phyloP scores from a whole-genome alignment of 345 rosid genomes.

The Rhodomyrtus tomentosa region DNA sequence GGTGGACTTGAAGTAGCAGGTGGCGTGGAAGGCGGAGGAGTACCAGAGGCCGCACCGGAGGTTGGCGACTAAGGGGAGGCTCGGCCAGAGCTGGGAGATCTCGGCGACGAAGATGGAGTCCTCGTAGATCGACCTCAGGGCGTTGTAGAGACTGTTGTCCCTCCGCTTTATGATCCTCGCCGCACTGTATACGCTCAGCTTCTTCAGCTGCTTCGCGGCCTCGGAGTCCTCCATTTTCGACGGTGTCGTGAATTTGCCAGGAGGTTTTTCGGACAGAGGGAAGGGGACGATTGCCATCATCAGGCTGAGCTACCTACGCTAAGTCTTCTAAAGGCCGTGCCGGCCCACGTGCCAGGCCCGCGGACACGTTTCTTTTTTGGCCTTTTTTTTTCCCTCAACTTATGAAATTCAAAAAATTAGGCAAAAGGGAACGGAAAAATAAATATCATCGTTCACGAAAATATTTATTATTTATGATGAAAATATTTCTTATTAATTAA shows the following conservation, averaged over 20 bases:
- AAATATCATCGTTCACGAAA: too few relatives aligned
- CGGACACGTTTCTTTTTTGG: not conserved
- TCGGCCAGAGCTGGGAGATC: slow-evolving; percentile 78
- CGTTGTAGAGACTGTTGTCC: slow-evolving; percentile 71
- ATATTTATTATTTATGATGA: too few relatives aligned
- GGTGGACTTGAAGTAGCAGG: slow-evolving; percentile 96
- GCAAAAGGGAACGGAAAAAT: too few relatives aligned
- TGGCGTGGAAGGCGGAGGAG: slow-evolving; percentile 41
- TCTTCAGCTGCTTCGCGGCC: slow-evolving; percentile 2
- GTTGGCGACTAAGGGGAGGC: slow-evolving; percentile 70
- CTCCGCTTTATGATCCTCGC: slow-evolving; percentile 62
- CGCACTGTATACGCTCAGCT: slow-evolving; percentile 72
- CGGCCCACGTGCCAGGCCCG: not conserved
- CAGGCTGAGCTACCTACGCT: not conserved
- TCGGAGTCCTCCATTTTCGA: slow-evolving; percentile 1
- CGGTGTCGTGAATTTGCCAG: not conserved
- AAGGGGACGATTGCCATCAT: not conserved
- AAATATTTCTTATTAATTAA: too few relatives aligned
- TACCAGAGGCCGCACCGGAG: slow-evolving; percentile 99
- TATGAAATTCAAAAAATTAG: too few relatives aligned
- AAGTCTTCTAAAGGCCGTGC: not conserved
- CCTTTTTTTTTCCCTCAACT: too few relatives aligned
- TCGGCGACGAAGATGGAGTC: slow-evolving; percentile 81
- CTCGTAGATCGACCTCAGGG: slow-evolving; percentile 66
- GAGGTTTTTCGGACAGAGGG: not conserved